These are phyloP conservation scores for Helianthus tuberosus DNA, from an alignment of 129 eudicot genomes.

Conservation along the genomic window DNA sequence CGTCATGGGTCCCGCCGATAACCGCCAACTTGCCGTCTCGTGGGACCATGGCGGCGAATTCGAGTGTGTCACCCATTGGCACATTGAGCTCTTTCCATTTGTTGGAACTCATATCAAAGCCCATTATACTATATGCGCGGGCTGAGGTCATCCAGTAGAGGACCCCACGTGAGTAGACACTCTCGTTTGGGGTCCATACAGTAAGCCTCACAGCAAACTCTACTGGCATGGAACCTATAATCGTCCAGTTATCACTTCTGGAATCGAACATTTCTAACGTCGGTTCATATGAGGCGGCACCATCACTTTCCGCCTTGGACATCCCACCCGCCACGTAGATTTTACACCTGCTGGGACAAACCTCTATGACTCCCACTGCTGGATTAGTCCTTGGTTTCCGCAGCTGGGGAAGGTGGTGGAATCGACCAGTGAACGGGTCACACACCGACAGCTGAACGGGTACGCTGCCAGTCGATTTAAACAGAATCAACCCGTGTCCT, in stretches of 20 bases:
- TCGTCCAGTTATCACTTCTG: conserved; percentile 36
- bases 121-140: conserved; percentile 70
- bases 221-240: conserved; percentile 60
- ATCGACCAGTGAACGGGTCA: conserved; percentile 64
- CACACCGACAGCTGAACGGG: conserved; percentile 44
- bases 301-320: conserved; percentile 44
- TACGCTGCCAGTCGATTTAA: conserved; percentile 31
- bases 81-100: conserved; percentile 65
- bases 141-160: conserved; percentile 83
- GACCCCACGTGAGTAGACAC: conserved; percentile 53
- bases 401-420: conserved; percentile 48
- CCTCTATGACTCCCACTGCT: conserved; percentile 59
- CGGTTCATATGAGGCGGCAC: conserved; percentile 54
- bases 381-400: conserved; percentile 53
- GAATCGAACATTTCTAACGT: conserved; percentile 69
- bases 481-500: conserved; percentile 46
- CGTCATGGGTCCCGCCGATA: conserved; percentile 46
- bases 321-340: conserved; percentile 74
- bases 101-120: conserved; percentile 47
- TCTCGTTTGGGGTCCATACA: conserved; percentile 80
- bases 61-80: conserved; percentile 65
- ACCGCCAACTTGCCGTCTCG: conserved; percentile 47
- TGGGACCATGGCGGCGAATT: conserved; percentile 68
- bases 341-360: conserved; percentile 18
- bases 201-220: conserved; percentile 77